A percentile compares a stretch with the other conserved stretches of the same genome.
phyloP scores from a whole-genome alignment of 1,139 yeast genomes.

The Wickerhamomyces sp. region DNA sequence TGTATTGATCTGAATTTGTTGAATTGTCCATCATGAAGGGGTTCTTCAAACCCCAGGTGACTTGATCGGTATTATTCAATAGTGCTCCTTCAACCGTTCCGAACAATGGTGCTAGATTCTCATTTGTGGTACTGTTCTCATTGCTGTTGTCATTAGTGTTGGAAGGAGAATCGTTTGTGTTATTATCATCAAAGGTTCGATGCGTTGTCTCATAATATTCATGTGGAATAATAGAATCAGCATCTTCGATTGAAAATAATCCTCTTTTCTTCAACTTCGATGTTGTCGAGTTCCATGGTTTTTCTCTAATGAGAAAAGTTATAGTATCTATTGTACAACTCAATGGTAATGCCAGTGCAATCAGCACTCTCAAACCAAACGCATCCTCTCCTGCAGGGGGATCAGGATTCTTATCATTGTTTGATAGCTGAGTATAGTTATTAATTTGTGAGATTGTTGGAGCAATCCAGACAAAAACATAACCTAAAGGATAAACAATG shows the following conservation, averaged over 20 bases:
- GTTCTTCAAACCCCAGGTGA: too few relatives aligned
- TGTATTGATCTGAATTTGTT: too few relatives aligned
- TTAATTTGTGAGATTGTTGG: slow-evolving; percentile 13
- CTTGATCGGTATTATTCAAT: too few relatives aligned
- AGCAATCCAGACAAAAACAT: slow-evolving; percentile 17
- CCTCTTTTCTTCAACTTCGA: not conserved
- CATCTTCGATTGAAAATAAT: not conserved
- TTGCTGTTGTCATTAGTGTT: too few relatives aligned
- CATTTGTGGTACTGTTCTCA: too few relatives aligned
- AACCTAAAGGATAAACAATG: slow-evolving; percentile 19
- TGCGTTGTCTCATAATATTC: not conserved
- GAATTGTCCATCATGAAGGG: not conserved
- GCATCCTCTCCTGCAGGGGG: not conserved
- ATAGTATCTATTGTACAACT: slow-evolving; percentile 17
- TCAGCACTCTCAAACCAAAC: slow-evolving; percentile 6
- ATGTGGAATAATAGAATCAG: not conserved
- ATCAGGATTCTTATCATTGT: too few relatives aligned
- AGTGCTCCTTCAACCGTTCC: not conserved
- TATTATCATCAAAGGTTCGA: too few relatives aligned
- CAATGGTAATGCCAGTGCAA: slow-evolving; percentile 14
- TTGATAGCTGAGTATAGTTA: not conserved
- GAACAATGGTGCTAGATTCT: not conserved
- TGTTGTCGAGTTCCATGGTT: slow-evolving; percentile 20
- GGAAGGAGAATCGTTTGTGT: too few relatives aligned
- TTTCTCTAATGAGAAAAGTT: slow-evolving; percentile 18